A percentile compares a stretch with the other conserved stretches of the same genome.
These are phyloP conservation scores for Pontederia paniculata DNA, from an alignment of 176 grass and related monocot genomes.

Conservation along the genomic window DNA sequence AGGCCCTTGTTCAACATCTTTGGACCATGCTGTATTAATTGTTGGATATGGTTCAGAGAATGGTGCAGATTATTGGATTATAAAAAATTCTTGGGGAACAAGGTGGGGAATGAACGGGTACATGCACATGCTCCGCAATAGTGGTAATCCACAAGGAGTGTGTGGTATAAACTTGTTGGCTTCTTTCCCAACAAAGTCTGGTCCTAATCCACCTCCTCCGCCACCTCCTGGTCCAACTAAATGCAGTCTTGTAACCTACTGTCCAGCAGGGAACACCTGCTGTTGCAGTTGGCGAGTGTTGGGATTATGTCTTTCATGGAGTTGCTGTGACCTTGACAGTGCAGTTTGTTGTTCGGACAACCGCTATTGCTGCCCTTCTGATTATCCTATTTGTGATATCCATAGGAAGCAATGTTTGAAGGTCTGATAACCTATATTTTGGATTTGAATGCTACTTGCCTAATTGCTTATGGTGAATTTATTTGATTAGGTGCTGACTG, in stretches of 20 bases:
- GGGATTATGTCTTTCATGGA: constrained; percentile 81
- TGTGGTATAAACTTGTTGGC: constrained; percentile 90
- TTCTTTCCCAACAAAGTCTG: constrained; percentile 76
- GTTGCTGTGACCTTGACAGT: constrained; percentile 67
- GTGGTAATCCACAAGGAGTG: constrained; percentile 38
- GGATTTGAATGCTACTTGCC: no score
- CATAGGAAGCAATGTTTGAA: constrained; percentile 33
- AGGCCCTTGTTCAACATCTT: constrained; percentile 80
- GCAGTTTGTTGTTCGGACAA: constrained; percentile 76
- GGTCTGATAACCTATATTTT: constrained; percentile 12
- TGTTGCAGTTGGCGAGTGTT: constrained; percentile 67
- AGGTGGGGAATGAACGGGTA: constrained; percentile 89
- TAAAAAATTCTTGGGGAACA: constrained; percentile 96
- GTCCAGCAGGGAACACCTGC: constrained; percentile 69
- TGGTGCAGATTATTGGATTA: constrained; percentile 87
- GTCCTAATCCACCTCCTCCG: constrained; percentile 70
- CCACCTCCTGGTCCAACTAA: constrained; percentile 78
- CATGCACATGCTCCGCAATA: constrained; percentile 63
- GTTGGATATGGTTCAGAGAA: constrained; percentile 83
- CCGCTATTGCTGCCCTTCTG: constrained; percentile 57
- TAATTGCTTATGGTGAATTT: no score
- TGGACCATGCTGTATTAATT: constrained; percentile 93
- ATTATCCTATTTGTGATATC: constrained; percentile 76
- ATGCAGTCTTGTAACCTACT: constrained; percentile 68
- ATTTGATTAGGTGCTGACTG: no score